These are phyloP conservation scores for Jimgerdemannia flammicorona DNA, from an alignment of 192 early-diverging fungal genomes.

Conservation along the genomic window DNA sequence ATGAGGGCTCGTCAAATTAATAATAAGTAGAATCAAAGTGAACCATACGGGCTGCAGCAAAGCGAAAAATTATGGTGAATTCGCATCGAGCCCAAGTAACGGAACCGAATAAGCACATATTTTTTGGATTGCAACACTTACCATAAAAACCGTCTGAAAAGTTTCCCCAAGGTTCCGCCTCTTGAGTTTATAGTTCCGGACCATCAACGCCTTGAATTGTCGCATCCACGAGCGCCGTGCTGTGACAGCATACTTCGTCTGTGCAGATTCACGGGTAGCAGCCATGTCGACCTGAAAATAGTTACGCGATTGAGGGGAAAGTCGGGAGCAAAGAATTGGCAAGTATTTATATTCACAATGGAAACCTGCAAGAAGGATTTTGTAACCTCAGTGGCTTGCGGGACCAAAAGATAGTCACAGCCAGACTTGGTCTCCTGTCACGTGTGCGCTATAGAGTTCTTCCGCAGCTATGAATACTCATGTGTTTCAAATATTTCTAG, in stretches of 20 bases:
- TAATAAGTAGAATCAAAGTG: background rate
- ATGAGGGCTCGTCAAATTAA: background rate
- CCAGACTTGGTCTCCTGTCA: no score
- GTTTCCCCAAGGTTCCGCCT: constrained; percentile 27
- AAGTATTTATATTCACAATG: no score
- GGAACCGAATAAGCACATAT: background rate
- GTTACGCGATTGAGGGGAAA: no score
- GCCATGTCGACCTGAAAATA: background rate
- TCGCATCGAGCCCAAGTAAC: background rate
- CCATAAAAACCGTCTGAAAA: constrained; percentile 9
- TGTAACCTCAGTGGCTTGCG: no score
- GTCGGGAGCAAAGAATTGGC: no score
- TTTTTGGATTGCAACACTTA: background rate
- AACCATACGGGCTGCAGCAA: background rate
- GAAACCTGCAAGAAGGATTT: no score
- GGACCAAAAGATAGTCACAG: no score
- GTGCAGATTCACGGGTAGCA: constrained; percentile 13
- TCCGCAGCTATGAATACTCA: no score
- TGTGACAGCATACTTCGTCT: constrained; percentile 22
- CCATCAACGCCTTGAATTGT: constrained; percentile 28
- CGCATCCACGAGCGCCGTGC: constrained; percentile 17
- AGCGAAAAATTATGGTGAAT: no score
- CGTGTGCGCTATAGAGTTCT: no score
- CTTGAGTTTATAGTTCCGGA: constrained; percentile 29
- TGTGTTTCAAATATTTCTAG: no score